These are phyloP conservation scores for Calocybe gambosa DNA, from an alignment of 1,284 basidiomycete genomes.

Conservation along the genomic window DNA sequence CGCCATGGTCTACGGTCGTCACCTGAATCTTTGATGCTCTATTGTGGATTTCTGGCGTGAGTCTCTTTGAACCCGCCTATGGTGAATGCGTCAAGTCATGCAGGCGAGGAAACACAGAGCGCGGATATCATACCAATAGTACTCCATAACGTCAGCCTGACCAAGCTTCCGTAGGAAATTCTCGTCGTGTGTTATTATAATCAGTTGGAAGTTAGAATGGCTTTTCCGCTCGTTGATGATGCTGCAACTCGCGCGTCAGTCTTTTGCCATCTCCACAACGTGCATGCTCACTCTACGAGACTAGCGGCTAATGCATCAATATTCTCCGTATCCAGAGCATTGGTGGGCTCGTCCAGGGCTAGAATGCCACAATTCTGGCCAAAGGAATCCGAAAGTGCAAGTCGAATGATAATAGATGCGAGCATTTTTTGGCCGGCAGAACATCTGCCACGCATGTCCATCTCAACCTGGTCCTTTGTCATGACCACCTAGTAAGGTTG, in stretches of 20 bases:
- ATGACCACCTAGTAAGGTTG: conserved; percentile 74
- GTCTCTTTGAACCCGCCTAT: conserved; percentile 45
- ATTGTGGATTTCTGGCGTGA: conserved; percentile 69
- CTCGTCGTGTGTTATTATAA: conserved; percentile 97
- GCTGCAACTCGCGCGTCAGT: conserved; percentile 32
- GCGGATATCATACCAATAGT: conserved; percentile 68
- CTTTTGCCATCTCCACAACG: not conserved
- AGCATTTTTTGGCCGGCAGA: conserved; percentile 98
- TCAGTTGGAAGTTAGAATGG: conserved; percentile 92
- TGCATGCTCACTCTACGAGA: conserved; percentile 75
- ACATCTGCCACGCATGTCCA: conserved; percentile 99
- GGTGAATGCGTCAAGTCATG: not conserved
- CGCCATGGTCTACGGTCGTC: conserved; percentile 18
- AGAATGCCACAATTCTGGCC: conserved; percentile 97
- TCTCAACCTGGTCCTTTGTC: conserved; percentile 97
- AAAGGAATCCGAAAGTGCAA: conserved; percentile 97
- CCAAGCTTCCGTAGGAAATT: conserved; percentile 81
- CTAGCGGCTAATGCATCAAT: conserved; percentile 91
- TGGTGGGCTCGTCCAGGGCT: conserved; percentile 97
- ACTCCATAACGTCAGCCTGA: conserved; percentile 83
- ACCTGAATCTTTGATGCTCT: conserved; percentile 61
- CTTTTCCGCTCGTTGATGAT: conserved; percentile 89
- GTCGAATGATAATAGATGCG: conserved; percentile 97
- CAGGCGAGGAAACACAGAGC: not conserved
- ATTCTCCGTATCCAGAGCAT: conserved; percentile 95